A percentile compares a stretch with the other conserved stretches of the same genome.
Conservation (phyloP, 1,139 yeast species). For the Kodamaea sp. region DNA sequence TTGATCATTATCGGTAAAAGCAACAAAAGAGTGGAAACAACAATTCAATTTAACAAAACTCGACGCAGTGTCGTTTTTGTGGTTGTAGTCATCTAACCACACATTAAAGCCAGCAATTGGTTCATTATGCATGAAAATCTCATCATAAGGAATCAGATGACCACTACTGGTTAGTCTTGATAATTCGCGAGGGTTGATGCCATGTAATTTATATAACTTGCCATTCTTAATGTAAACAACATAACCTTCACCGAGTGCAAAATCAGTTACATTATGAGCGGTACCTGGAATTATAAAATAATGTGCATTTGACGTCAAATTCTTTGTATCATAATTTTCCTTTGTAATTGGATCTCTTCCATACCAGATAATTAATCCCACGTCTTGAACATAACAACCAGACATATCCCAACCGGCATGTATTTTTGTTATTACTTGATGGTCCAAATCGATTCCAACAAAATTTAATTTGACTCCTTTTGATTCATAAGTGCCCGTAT, state of each 20-base stretch:
- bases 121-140: conserved; percentile 9
- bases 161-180: conserved; percentile 1
- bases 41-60: conserved; percentile 48
- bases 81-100: conserved; percentile 26
- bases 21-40: conserved; percentile 48
- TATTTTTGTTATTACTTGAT: conserved; percentile 36
- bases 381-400: conserved; percentile 45
- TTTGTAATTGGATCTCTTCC: conserved; percentile 34
- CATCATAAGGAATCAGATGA: conserved; percentile 6
- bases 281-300: conserved; percentile 43
- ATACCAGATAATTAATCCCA: conserved; percentile 64
- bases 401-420: conserved; percentile 71
- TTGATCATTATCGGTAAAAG: conserved; percentile 50
- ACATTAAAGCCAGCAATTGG: conserved; percentile 23
- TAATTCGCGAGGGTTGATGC: conserved; percentile 4
- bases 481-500: conserved; percentile 38
- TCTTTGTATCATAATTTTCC: conserved; percentile 17
- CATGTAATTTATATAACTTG: conserved; percentile 34
- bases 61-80: conserved; percentile 14
- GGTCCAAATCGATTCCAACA: conserved; percentile 14
- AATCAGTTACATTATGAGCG: conserved; percentile 45
- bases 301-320: conserved; percentile 27
- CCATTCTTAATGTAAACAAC: conserved; percentile 49
- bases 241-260: conserved; percentile 51
- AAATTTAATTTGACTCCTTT: conserved; percentile 50